A percentile compares a stretch with the other conserved stretches of the same genome.
Conservation (phyloP, 2,329 filamentous ascomycete species). For the Stachybotrys elegans region DNA sequence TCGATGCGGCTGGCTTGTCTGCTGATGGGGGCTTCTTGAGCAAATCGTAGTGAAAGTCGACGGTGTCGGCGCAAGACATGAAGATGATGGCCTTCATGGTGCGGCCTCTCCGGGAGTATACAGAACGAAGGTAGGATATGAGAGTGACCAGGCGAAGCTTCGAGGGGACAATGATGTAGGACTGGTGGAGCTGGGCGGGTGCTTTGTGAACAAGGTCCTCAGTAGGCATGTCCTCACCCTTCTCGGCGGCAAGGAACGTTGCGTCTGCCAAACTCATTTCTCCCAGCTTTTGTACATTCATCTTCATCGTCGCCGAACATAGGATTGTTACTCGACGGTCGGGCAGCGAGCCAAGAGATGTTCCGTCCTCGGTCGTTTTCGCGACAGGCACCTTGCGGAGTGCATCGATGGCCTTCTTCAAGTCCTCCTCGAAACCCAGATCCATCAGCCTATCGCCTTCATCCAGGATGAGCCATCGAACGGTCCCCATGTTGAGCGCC, state of each 20-base stretch:
- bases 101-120: slow-evolving; percentile 81
- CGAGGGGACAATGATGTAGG: slow-evolving; percentile 79
- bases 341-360: slow-evolving; percentile 59
- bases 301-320: slow-evolving; percentile 96
- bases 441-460: slow-evolving; percentile 99
- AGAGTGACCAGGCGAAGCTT: slow-evolving; percentile 89
- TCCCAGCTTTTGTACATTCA: slow-evolving; percentile 89
- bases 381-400: slow-evolving; percentile 62
- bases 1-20: slow-evolving; percentile 18
- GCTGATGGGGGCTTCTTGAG: slow-evolving; percentile 45
- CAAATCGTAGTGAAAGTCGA: slow-evolving; percentile 92
- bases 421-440: slow-evolving; percentile 90
- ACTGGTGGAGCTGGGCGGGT: slow-evolving; percentile 89
- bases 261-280: slow-evolving; percentile 95
- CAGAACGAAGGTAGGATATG: slow-evolving; percentile 75
- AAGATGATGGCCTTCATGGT: slow-evolving; percentile 98
- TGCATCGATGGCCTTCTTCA: slow-evolving; percentile 78
- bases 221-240: slow-evolving; percentile 40
- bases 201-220: slow-evolving; percentile 63
- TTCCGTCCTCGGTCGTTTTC: slow-evolving; percentile 53
- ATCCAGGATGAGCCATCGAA: slow-evolving; percentile 90
- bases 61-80: slow-evolving; percentile 92
- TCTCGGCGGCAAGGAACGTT: slow-evolving; percentile 71
- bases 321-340: slow-evolving; percentile 78
- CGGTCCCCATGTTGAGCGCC: slow-evolving; percentile 79